Conservation (phyloP, 768 basidiomycete species). For the Lactifluus pinguis region DNA sequence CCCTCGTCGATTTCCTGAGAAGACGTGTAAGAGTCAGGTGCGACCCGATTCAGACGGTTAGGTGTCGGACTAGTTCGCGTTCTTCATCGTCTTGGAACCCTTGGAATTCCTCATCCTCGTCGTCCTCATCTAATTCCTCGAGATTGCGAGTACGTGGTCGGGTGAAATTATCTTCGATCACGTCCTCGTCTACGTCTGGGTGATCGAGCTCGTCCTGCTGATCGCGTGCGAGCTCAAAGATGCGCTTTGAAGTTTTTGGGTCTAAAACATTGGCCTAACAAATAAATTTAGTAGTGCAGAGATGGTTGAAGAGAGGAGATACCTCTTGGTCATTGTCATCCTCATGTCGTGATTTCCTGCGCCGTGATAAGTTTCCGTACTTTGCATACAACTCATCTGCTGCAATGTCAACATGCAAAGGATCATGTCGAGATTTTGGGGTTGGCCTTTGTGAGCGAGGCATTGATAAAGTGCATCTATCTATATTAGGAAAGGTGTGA, state of each 20-base stretch:
- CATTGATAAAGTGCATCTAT: constrained; percentile 32
- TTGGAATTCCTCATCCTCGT: constrained; percentile 50
- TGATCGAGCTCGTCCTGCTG: constrained; percentile 84
- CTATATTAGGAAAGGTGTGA: too few relatives aligned
- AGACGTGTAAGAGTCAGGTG: neutral
- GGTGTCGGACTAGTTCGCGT: constrained; percentile 40
- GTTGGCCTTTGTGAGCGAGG: constrained; percentile 49
- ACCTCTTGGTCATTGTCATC: constrained; percentile 33
- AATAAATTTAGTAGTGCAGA: neutral
- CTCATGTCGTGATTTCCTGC: constrained; percentile 49
- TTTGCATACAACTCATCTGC: constrained; percentile 69
- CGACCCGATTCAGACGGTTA: neutral
- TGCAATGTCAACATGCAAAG: constrained; percentile 74
- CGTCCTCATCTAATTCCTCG: constrained; percentile 40
- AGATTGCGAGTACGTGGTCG: constrained; percentile 21
- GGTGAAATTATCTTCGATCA: constrained; percentile 24
- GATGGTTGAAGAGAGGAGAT: neutral
- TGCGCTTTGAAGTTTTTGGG: constrained; percentile 73
- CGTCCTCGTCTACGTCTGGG: constrained; percentile 22
- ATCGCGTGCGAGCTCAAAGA: constrained; percentile 85
- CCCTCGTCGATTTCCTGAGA: constrained; percentile 79
- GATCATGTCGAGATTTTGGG: constrained; percentile 70
- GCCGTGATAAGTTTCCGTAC: constrained; percentile 70
- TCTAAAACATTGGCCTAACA: constrained; percentile 62
- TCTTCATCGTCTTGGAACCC: constrained; percentile 31